A percentile compares a stretch with the other conserved stretches of the same genome.
Evolutionary conservation across 768 basidiomycete species (phyloP).

Genomic region (Amanita molliuscula): DNA sequence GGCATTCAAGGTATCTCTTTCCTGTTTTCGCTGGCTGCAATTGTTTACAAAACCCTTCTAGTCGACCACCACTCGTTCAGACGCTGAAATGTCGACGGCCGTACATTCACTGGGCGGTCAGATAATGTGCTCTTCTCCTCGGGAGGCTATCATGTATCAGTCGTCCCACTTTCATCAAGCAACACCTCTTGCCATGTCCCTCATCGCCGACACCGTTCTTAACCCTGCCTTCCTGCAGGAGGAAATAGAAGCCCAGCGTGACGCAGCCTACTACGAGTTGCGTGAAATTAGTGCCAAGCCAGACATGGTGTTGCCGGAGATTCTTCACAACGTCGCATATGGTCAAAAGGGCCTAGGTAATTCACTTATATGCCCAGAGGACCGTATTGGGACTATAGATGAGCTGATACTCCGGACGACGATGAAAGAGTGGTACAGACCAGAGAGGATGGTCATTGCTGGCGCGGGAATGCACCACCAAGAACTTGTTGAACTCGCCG

Average conservation of each 20-base stretch:
- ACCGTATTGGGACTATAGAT: conserved; percentile 64
- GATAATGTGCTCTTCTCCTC: conserved; percentile 81
- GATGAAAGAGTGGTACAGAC: conserved; percentile 78
- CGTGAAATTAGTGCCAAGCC: conserved; percentile 83
- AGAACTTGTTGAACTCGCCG: conserved; percentile 74
- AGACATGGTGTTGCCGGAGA: conserved; percentile 87
- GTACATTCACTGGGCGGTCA: conserved; percentile 85
- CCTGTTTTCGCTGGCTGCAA: background rate
- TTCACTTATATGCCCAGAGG: conserved; percentile 78
- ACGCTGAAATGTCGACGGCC: conserved; percentile 68
- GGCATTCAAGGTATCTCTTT: conserved; percentile 79
- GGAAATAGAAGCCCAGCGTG: conserved; percentile 76
- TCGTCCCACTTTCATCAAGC: conserved; percentile 85
- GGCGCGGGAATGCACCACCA: conserved; percentile 90
- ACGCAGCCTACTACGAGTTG: conserved; percentile 85
- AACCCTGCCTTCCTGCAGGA: conserved; percentile 66
- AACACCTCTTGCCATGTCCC: conserved; percentile 72
- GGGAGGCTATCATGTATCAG: conserved; percentile 97
- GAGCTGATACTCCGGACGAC: conserved; percentile 47
- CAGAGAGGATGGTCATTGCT: conserved; percentile 92
- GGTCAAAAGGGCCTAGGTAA: conserved; percentile 75
- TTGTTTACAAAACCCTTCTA: conserved; percentile 19
- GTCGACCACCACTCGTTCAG: conserved; percentile 66
- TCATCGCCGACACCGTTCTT: conserved; percentile 86
- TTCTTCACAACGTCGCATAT: conserved; percentile 84